Evolutionary conservation across 106 monocot genomes (phyloP), one percentile per base, ranked within the genome.

Genomic region (Dendrobium chrysotoxum): DNA sequence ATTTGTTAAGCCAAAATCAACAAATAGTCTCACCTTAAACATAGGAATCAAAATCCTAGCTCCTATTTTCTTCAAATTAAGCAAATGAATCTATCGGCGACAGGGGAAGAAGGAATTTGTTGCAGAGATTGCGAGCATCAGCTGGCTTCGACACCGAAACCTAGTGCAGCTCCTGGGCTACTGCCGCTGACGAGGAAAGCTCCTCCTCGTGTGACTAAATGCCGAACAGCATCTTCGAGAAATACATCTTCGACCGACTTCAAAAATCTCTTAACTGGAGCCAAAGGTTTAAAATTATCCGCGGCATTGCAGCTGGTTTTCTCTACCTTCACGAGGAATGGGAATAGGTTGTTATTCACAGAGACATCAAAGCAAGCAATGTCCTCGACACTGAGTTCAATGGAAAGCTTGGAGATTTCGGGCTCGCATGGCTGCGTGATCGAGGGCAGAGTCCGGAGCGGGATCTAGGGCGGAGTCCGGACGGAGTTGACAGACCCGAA

Each of bases 61-160:
- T n/a, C n/a, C n/a, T n/a, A n/a, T n/a, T n/a, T n/a, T n/a, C n/a
- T n/a, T n/a, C n/a, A n/a, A n/a, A n/a, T n/a, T n/a, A n/a, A n/a
- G n/a, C n/a, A n/a, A n/a, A n/a, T n/a, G n/a, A n/a, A n/a, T n/a
- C n/a, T n/a, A n/a, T n/a, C n/a, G n/a, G n/a, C n/a, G n/a, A n/a
- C 82, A 83, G 67, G 78, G 78, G 12, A 83, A 78, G 82, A 83
- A 83, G 76, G 82, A 83, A 23, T 83, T 83, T 39, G 53, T 83
- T 3, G 78, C 78, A n/a, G 72, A 78, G 66, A 83, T 83, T 23
- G 78, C 25, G 50, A 83, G 78, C 78, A 83, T 83, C 30, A 53
- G 77, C 2, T 35, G 82, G 77, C 40, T 83, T 9, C 66, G 78
- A 8, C 82, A 83, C 45, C 66, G 70, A 2, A 77, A 83, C 71